Evolutionary conservation across 192 early-diverging fungal species (phyloP), one percentile per base, ranked within the genome.

Genomic region (Rhizophagus sp.): DNA sequence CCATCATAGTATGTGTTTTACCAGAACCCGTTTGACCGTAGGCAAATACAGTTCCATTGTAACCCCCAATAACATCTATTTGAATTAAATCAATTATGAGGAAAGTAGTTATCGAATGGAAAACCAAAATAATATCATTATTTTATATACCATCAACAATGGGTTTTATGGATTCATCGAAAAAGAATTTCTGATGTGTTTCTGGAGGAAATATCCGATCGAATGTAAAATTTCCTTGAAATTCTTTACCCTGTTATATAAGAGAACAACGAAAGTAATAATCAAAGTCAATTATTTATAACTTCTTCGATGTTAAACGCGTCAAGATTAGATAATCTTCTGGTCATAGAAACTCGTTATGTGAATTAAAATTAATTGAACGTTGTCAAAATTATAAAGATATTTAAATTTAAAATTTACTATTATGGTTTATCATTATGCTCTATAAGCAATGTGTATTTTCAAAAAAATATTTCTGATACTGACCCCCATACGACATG

Each of bases 11-110:
- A 83, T 92, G 95, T 24, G 95, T 96, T 87, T 99, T 99, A 84
- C 98, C 98, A 44, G 91, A 93, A 78, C 98, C 98, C 11, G 97
- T 98, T 84, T 99, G 98, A 82, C 98, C 98, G 84, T 99, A 99
- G 49, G 97, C 97, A 83, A 99, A 99, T 30, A 99, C 97, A 9
- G 97, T 99, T 65, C 97, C 97, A 86, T 99, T 98, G 88, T 99
- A 99, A 76, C 98, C 97, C 64, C 91, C 90, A 89, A 97, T 95
- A 64, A 96, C 91, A 84, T 97, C 96, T 96, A 87, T n/a, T 8
- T 13, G 39, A 44, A 9, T 41, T 41, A 41, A 75, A 24, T 47
- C 4, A 39, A 69, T 27, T 36, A 50, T 49, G 27, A 75, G 25
- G 75, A 52, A 47, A 25, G 11, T 17, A n/a, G 22, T 50, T 11